A percentile compares a stretch with the other conserved stretches of the same genome.
Conservation (phyloP, 495 filamentous ascomycete genomes). For the Talaromyces stipitatus region DNA sequence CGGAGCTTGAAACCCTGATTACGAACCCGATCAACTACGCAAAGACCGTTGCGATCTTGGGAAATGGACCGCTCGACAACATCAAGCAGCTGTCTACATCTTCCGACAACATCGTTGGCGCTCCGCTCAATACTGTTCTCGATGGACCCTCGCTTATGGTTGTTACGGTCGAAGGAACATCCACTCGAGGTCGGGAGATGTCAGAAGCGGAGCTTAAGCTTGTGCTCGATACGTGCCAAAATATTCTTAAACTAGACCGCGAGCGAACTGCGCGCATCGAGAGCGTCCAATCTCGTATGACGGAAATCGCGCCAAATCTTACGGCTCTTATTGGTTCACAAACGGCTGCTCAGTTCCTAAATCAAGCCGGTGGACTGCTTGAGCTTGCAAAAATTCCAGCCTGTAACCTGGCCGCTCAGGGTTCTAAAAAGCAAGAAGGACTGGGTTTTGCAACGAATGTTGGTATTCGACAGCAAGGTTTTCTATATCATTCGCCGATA, state of each 20-base stretch:
- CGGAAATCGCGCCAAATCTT: constrained; percentile 87
- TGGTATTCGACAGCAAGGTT: constrained; percentile 86
- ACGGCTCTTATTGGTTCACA: constrained; percentile 88
- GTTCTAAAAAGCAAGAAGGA: constrained; percentile 75
- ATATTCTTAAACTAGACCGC: constrained; percentile 76
- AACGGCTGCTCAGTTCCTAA: constrained; percentile 94
- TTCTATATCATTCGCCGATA: constrained; percentile 84
- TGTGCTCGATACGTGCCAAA: constrained; percentile 74
- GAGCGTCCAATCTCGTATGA: constrained; percentile 97
- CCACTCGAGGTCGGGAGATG: constrained; percentile 73
- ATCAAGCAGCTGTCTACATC: constrained; percentile 68
- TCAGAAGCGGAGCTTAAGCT: constrained; percentile 63
- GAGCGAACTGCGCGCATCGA: constrained; percentile 84
- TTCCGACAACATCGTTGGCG: constrained; percentile 65
- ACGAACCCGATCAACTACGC: constrained; percentile 91
- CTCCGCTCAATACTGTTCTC: constrained; percentile 67
- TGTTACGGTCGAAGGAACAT: constrained; percentile 91
- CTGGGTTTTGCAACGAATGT: constrained; percentile 91
- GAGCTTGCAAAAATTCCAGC: constrained; percentile 87
- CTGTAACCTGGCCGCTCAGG: constrained; percentile 85
- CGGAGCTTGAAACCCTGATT: constrained; percentile 91
- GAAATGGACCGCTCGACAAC: constrained; percentile 86
- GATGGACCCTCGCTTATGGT: constrained; percentile 90
- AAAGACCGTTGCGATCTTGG: constrained; percentile 87
- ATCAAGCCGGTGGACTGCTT: constrained; percentile 80